These are phyloP conservation scores for Closterium sp. DNA, from an alignment of 139 green algal genomes.

Conservation along the genomic window DNA sequence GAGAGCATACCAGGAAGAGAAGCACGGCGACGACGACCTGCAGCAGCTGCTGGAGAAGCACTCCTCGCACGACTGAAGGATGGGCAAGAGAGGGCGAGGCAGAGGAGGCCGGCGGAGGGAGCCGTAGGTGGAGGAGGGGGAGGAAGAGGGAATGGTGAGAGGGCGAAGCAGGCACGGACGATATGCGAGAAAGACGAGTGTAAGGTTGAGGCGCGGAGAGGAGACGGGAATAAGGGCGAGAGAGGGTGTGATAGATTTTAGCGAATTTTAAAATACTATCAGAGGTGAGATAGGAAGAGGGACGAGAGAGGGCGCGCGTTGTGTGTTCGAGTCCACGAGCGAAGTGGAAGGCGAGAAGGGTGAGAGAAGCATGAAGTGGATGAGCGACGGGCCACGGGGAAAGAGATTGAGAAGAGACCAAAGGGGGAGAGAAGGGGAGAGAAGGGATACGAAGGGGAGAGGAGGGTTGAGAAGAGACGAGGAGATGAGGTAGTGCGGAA, in stretches of 20 bases:
- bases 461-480: neutral
- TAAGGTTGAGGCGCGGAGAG: neutral
- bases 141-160: neutral
- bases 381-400: neutral
- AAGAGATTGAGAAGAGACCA: too few species aligned
- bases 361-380: neutral
- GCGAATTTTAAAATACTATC: too few species aligned
- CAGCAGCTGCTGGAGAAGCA: constrained; percentile 67
- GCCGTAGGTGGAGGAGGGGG: neutral
- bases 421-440: neutral
- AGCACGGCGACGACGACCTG: constrained; percentile 50
- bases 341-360: neutral
- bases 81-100: neutral
- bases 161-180: neutral
- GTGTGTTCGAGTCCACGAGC: neutral
- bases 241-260: too few species aligned
- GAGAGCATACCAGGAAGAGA: constrained; percentile 42
- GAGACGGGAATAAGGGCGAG: neutral
- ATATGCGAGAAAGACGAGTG: neutral
- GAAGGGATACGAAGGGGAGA: neutral
- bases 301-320: neutral
- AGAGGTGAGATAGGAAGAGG: neutral
- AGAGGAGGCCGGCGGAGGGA: too few species aligned
- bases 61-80: constrained; percentile 56
- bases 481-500: neutral